phyloP scores from a whole-genome alignment of 2,329 filamentous ascomycete genomes.

The Colletotrichum sp. region DNA sequence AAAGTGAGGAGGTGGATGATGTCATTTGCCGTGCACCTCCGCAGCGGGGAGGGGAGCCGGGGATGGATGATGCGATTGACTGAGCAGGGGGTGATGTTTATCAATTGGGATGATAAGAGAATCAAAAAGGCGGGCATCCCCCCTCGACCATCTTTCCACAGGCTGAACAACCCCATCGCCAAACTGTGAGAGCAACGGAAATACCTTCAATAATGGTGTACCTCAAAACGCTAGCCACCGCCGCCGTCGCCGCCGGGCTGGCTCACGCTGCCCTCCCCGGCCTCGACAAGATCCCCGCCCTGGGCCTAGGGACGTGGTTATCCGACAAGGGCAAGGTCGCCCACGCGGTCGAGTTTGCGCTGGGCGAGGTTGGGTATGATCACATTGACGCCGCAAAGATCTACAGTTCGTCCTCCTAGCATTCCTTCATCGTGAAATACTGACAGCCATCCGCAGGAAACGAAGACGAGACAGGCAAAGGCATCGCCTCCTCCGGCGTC shows the following conservation, averaged over 20 bases:
- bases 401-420: constrained; percentile 48
- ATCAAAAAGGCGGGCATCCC: neutral
- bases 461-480: constrained; percentile 54
- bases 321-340: constrained; percentile 62
- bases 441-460: too few species aligned
- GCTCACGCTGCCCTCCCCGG: constrained; percentile 4
- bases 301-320: constrained; percentile 64
- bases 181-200: neutral
- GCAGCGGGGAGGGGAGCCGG: neutral
- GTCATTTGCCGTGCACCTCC: constrained; percentile 3
- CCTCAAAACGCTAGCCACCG: neutral
- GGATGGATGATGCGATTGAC: neutral
- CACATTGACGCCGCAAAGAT: constrained; percentile 63
- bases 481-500: constrained; percentile 49
- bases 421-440: too few species aligned
- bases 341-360: constrained; percentile 62
- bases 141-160: accelerated
- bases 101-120: neutral
- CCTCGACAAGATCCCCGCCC: neutral
- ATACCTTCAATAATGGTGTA: too few species aligned
- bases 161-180: accelerated
- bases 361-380: constrained; percentile 49
- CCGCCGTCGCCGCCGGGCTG: neutral
- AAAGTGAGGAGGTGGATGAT: constrained; percentile 18
- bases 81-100: too few species aligned